Conservation (phyloP, 805 yeast species). For the Ogataea paradorogensis region DNA sequence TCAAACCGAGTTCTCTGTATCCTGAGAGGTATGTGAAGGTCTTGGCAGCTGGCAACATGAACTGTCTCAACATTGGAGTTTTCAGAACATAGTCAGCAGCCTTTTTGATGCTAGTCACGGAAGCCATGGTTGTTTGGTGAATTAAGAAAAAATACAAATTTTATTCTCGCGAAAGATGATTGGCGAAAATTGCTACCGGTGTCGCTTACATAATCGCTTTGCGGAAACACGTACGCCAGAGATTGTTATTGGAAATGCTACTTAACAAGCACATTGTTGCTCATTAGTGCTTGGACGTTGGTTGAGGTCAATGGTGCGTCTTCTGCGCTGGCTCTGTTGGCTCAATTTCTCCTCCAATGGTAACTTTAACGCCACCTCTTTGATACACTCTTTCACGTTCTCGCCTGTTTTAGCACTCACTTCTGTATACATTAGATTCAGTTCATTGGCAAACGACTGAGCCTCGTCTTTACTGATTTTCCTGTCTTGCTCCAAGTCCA, state of each 20-base stretch:
- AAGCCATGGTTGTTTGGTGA: slow-evolving; percentile 39
- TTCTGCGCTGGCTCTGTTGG: slow-evolving; percentile 22
- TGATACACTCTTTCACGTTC: slow-evolving; percentile 46
- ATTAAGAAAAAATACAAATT: slow-evolving; percentile 11
- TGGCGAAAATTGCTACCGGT: slow-evolving; percentile 6
- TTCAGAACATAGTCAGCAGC: slow-evolving; percentile 75
- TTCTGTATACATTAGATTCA: slow-evolving; percentile 48
- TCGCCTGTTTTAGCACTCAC: slow-evolving; percentile 60
- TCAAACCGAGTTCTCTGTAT: slow-evolving; percentile 92
- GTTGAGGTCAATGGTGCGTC: slow-evolving; percentile 30
- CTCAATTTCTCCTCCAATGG: slow-evolving; percentile 30
- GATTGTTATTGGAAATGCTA: not conserved
- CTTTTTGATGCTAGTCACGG: slow-evolving; percentile 68
- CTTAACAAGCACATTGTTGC: slow-evolving; percentile 31
- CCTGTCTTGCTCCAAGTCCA: slow-evolving; percentile 55
- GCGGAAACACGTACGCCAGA: not conserved
- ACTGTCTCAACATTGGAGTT: slow-evolving; percentile 72
- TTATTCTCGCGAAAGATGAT: slow-evolving; percentile 19
- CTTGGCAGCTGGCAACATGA: slow-evolving; percentile 78
- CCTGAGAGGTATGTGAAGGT: slow-evolving; percentile 75
- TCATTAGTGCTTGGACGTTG: slow-evolving; percentile 33
- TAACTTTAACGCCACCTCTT: slow-evolving; percentile 47
- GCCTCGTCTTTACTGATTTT: slow-evolving; percentile 46
- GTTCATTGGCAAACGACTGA: slow-evolving; percentile 52
- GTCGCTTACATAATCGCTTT: not conserved